Base-by-base conservation (phyloP, 2,329 filamentous ascomycete genomes). In the Clonostachys byssicola region DNA sequence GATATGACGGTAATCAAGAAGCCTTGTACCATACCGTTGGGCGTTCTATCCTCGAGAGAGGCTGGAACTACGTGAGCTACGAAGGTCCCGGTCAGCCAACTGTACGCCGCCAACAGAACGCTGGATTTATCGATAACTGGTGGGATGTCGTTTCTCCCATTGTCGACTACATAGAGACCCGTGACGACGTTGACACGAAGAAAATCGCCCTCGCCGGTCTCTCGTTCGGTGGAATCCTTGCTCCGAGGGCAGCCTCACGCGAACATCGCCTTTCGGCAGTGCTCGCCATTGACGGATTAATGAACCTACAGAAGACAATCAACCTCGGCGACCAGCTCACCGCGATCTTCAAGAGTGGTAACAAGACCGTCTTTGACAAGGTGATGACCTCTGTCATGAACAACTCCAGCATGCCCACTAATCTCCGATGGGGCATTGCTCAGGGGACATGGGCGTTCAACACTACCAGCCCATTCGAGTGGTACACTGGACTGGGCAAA, bases 41-140 rank as follows among this genome's bases (percentile, higher is more conserved):
- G 14, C 51, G 55, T 2, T 48, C 59, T 1, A 64, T 61, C 1
- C 52, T 69, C 5, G 58, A 58, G 16, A 58, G 67, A 0, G 72
- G 72, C 3, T 71, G 60, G 53, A 73, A 75, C 45, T 60, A 63
- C 33, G 60, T 75, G 9, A 66, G 66, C 0, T 77, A 71, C 50
- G 72, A 76, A 40, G 73, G 73, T 0, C 73, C 72, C 0, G 72
- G 72, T 0, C 72, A 76, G 51, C 61, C 63, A 4, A 66, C 59
- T 0, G 64, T 70, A 2, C 64, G 67, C 10, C 65, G 73, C 2
- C 47, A 65, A 0, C 67, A 76, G 39, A 53, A 60, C 5, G 42
- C 73, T 2, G 70, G 67, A 4, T 75, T 75, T 52, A 71, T 72
- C 16, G 61, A 60, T 0, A 60, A 73, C 18, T 75, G 71, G 71